Base-by-base conservation (phyloP, 129 eudicot genomes). In the Sambucus nigra region DNA sequence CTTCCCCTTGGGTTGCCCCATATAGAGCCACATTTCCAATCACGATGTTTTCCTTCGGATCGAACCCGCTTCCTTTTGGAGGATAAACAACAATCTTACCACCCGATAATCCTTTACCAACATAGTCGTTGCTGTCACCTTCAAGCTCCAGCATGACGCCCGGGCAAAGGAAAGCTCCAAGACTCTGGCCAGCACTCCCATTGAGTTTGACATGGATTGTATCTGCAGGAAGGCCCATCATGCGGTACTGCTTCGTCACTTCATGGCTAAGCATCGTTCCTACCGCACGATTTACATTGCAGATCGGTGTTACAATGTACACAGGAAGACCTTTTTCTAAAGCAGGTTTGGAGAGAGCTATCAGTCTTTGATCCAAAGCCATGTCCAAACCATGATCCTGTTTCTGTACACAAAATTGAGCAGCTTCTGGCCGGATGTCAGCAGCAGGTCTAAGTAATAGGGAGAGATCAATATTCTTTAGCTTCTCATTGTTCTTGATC, bases 241-340 rank as follows among this genome's bases (percentile, higher is more conserved):
- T 47, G 62, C 75, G 91, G 66, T 82, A 86, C 4, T 80, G 82
- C 53, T 92, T 92, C 17, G 96, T 92, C 53, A 92, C 96, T 73
- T 92, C 99, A 38, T 92, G 96, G 67, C 99, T 92, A 42, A 92
- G 94, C 99, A 92, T 92, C 0, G 99, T 92, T 42, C 99, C 99
- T 9, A 86, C 99, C 0, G 99, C 89, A 38, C 99, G 96, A 64
- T 92, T 92, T 19, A 80, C 76, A 23, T 92, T 92, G 61, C 94
- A 81, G 12, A 92, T 75, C 0, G 87, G 86, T 1, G 87, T 72
- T 52, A 86, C 99, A 27, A 86, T 86, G 80, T 86, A 92, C 2
- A 92, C 99, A 0, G 99, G 94, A 25, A 92, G 67, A 58, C 80
- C 76, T 60, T 75, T 92, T 17, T 80, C 94, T 67, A 92, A 57